These are phyloP conservation scores for Tetrastigma voinierianum DNA, from an alignment of 164 flowering plant genomes.

Conservation along the genomic window DNA sequence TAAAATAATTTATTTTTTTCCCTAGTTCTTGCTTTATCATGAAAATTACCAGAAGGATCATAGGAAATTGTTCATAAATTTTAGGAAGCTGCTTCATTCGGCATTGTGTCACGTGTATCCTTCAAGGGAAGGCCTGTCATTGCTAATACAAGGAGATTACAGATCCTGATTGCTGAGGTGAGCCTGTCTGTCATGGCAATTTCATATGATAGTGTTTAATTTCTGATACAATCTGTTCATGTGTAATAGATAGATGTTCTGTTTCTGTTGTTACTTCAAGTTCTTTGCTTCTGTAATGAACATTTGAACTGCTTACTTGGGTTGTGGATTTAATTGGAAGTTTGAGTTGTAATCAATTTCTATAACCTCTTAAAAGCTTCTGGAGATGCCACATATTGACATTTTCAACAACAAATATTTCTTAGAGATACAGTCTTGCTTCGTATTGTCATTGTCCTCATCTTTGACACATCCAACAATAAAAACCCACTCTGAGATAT, in stretches of 20 bases:
- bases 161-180: constrained; percentile 61
- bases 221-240: background rate
- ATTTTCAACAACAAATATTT: background rate
- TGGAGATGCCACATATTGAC: background rate
- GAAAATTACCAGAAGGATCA: background rate
- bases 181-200: constrained; percentile 14
- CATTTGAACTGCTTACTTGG: background rate
- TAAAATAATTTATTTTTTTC: constrained; percentile 1
- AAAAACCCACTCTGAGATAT: no score
- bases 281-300: background rate
- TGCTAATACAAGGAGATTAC: constrained; percentile 44
- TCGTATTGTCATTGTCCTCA: background rate
- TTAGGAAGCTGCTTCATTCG: constrained; percentile 92
- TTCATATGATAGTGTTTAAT: background rate
- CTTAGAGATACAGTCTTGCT: background rate
- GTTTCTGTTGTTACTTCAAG: background rate
- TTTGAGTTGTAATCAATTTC: background rate
- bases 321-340: background rate
- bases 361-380: background rate
- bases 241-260: background rate
- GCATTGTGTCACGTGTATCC: constrained; percentile 63
- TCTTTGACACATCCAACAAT: background rate
- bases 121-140: constrained; percentile 63
- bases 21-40: background rate
- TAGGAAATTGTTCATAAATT: constrained; percentile 1